These are phyloP conservation scores for Teratosphaeria zuluensis DNA, from an alignment of 2,329 filamentous ascomycete species.

Conservation along the genomic window DNA sequence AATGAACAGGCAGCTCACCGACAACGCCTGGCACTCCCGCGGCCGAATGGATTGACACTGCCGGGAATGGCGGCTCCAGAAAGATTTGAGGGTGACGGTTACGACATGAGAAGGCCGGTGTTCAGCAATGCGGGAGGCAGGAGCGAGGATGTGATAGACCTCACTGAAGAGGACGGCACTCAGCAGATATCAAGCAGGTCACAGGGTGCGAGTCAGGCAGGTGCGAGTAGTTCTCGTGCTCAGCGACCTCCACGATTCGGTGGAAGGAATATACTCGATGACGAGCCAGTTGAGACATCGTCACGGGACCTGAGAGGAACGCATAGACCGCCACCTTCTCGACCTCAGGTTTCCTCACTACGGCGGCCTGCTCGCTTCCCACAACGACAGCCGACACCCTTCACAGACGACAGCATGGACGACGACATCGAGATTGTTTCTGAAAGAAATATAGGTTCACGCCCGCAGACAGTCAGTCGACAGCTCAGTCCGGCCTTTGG, in stretches of 20 bases:
- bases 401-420: not conserved
- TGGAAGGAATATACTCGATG: conserved; percentile 16
- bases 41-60: conserved; percentile 2
- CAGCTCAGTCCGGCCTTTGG: conserved; percentile 3
- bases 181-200: not conserved
- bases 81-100: conserved; percentile 43
- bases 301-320: not conserved
- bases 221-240: conserved; percentile 18
- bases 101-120: conserved; percentile 44
- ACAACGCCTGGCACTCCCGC: conserved; percentile 19
- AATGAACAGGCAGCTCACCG: conserved; percentile 25
- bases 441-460: conserved; percentile 8
- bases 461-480: conserved; percentile 8
- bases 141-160: conserved; percentile 25
- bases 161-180: conserved; percentile 23
- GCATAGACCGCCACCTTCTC: not conserved
- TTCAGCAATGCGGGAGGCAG: conserved; percentile 19
- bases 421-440: conserved; percentile 10
- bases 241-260: conserved; percentile 32
- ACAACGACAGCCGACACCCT: not conserved
- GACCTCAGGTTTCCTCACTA: conserved; percentile 5
- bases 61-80: not conserved
- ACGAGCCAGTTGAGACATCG: not conserved
- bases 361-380: conserved; percentile 1
- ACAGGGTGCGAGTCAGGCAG: not conserved